These are phyloP conservation scores for Cadophora luteo-olivacea DNA, from an alignment of 2,329 filamentous ascomycete genomes.

Conservation along the genomic window DNA sequence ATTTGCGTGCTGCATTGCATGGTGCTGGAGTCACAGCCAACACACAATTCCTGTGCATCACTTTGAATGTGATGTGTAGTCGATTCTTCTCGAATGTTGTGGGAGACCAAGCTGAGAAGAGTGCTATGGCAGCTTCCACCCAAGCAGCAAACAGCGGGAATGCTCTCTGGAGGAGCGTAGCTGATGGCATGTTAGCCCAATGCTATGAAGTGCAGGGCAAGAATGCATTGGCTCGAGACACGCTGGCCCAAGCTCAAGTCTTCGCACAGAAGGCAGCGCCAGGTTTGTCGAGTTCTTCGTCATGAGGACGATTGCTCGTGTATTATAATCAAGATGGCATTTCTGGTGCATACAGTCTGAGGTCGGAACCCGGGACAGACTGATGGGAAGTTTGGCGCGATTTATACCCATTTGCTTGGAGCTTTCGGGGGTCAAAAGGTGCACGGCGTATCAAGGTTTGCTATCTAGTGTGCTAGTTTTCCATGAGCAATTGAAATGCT, in stretches of 20 bases:
- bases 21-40: slow-evolving; percentile 75
- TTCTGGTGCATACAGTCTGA: slow-evolving; percentile 11
- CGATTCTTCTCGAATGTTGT: slow-evolving; percentile 63
- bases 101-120: slow-evolving; percentile 83
- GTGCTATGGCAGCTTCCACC: slow-evolving; percentile 70
- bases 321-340: background rate
- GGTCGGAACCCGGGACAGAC: background rate
- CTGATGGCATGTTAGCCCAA: slow-evolving; percentile 78
- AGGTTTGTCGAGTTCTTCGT: background rate
- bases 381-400: slow-evolving; percentile 28
- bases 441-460: background rate
- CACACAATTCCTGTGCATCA: slow-evolving; percentile 80
- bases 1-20: slow-evolving; percentile 75
- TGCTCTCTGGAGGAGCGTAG: slow-evolving; percentile 79
- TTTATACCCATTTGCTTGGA: slow-evolving; percentile 40
- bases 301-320: background rate
- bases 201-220: slow-evolving; percentile 77
- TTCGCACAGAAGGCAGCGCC: slow-evolving; percentile 36
- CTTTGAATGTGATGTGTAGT: slow-evolving; percentile 83
- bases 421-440: background rate
- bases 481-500: background rate
- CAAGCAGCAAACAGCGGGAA: slow-evolving; percentile 76
- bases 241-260: slow-evolving; percentile 51
- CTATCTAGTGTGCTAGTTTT: background rate
- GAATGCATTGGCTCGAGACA: slow-evolving; percentile 53